Base-by-base conservation (phyloP, 2,329 filamentous ascomycete genomes). In the Lomentospora prolificans region DNA sequence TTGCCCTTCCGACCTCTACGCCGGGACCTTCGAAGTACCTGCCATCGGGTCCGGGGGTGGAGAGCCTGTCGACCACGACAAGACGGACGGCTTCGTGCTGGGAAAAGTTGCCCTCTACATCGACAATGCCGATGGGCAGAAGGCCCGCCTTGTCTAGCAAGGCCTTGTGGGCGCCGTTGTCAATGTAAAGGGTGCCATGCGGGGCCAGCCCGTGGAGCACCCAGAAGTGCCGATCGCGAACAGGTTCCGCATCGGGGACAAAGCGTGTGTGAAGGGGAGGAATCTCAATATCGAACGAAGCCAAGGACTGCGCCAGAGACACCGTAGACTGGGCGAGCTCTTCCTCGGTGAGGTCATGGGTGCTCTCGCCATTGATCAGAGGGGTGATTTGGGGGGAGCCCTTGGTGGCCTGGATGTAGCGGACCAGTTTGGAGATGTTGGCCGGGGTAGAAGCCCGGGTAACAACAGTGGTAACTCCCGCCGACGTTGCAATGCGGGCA, bases 151-250 rank as follows among this genome's bases (percentile, higher is more conserved):
- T 95, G 65, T 85, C 84, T 14, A 84, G 74, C 3, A 97, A 78
- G 1, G 92, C 94, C 31, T 79, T 76, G 71, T 90, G 85, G 3
- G 92, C 92, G 44, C 94, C 94, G n/a, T 82, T 75, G 73, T 99
- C 94, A 63, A 99, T 95, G 72, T 89, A 97, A 25, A 99, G 68
- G 2, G 87, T 95, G 12, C 94, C 94, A 64, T 95, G 91, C 0
- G 94, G 90, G 24, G 86, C 85, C 9, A 96, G 82, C 8, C 92
- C 94, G 70, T 99, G 90, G 0, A 97, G 79, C 51, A 99, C 85
- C 94, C 94, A 99, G 77, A 99, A 97, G 67, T 94, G 90, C 59
- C 92, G 86, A 68, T 96, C 94, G 57, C 90, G 85, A 58, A 97
- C 94, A 1, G 92, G 91, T 25, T 88, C 84, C 0, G 80, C 75